Base-by-base conservation (phyloP, 768 basidiomycete species). In the Pulveroboletus frians region DNA sequence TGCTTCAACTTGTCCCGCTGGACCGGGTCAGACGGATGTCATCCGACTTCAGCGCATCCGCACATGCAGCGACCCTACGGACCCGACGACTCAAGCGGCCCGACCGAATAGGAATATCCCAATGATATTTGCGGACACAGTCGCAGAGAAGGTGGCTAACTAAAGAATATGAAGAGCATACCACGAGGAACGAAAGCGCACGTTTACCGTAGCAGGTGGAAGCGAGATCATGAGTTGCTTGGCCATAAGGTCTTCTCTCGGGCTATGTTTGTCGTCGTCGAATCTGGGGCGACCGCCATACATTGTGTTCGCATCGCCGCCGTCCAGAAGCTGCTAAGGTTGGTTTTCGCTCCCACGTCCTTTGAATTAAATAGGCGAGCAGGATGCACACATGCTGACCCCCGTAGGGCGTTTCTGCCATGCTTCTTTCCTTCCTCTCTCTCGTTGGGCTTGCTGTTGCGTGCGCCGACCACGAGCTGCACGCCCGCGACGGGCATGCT, bases 401-500 rank as follows among this genome's bases (percentile, higher is more conserved):
- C 4, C 0, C 9, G 32, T 17, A 20, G 47, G 37, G 37, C 4
- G 26, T 30, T 4, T 41, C 14, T 15, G 6, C 14, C 15, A 60
- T 61, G 58, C 21, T 60, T 18, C n/a, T 67, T 5, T 46, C 31
- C 21, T 23, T 60, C 3, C 27, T 63, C 36, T 40, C 50, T 21
- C 48, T 67, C 23, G 29, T 53, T 5, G 54, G 54, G 18, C 38
- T 67, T 18, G 56, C 46, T 32, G 26, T 49, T 26, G 65, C 67
- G 37, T 64, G 62, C 39, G 31, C 47, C 15, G 58, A 62, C 18
- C 13, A 45, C 34, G 47, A 54, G n/a, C 32, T 51, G 3, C 54
- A 55, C 38, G 52, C 47, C 53, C 69, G 47, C 55, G 61, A 55
- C 41, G 61, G 54, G 14, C 71, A 73, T 53, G 62, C 47, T 17